phyloP scores from a whole-genome alignment of 169 alveolate species.

The Cryptosporidium andersoni region DNA sequence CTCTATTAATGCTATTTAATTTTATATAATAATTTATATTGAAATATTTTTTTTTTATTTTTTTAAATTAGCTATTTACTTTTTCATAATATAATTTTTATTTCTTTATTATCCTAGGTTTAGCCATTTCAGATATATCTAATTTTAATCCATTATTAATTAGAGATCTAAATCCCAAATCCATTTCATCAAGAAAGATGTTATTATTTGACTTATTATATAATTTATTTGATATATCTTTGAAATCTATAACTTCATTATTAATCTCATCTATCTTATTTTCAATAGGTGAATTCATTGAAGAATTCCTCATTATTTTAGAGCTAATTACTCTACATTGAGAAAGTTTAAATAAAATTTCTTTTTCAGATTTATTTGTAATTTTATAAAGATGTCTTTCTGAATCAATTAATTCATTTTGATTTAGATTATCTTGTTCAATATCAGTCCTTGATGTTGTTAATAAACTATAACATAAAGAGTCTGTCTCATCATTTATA shows the following conservation, averaged over 20 bases:
- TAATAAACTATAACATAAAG: no score
- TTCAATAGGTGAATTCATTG: slow-evolving; percentile 4
- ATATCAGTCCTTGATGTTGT: no score
- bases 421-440: no score
- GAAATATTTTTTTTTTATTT: neutral
- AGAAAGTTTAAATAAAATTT: slow-evolving; percentile 49
- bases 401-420: no score
- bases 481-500: no score
- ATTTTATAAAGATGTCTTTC: no score
- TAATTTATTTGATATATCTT: neutral
- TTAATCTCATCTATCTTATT: neutral
- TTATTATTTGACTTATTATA: neutral
- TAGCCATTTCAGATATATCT: slow-evolving; percentile 25
- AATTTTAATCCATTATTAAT: slow-evolving; percentile 52
- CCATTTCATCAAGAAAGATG: neutral
- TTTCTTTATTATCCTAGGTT: slow-evolving; percentile 43
- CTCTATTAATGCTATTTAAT: neutral
- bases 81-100: neutral
- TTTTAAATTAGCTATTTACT: neutral
- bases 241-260: slow-evolving; percentile 3
- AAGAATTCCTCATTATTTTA: slow-evolving; percentile 8
- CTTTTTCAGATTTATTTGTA: slow-evolving; percentile 9
- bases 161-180: slow-evolving; percentile 55
- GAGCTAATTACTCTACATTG: slow-evolving; percentile 67
- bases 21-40: neutral